A percentile compares a stretch with the other conserved stretches of the same genome.
phyloP scores from a whole-genome alignment of 1,284 basidiomycete species.

The Butyriboletus appendiculatus region DNA sequence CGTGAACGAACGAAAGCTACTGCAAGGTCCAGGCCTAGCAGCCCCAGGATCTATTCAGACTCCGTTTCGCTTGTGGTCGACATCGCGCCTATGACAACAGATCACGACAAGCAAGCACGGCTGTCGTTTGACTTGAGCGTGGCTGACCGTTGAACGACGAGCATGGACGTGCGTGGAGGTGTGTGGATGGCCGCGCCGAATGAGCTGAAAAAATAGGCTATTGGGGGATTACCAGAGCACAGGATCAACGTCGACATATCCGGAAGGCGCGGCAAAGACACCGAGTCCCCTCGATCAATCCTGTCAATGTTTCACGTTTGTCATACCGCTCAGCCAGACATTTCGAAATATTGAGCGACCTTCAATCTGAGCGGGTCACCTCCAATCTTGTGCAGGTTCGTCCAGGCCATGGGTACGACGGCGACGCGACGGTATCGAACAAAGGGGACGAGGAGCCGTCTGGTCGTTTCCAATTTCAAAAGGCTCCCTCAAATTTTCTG shows the following conservation, averaged over 20 bases:
- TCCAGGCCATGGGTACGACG: too few species aligned
- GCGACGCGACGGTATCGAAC: neutral
- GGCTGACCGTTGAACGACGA: too few species aligned
- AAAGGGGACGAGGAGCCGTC: conserved; percentile 1
- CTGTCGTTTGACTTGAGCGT: neutral
- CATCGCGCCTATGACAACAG: neutral
- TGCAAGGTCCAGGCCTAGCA: too few species aligned
- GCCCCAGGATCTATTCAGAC: neutral
- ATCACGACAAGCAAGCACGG: neutral
- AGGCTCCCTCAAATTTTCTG: conserved; percentile 26
- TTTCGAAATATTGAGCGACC: too few species aligned
- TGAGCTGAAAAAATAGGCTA: conserved; percentile 25
- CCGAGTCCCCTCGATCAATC: conserved; percentile 35
- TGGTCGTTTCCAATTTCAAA: conserved; percentile 34
- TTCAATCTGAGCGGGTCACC: too few species aligned
- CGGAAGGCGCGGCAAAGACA: conserved; percentile 28
- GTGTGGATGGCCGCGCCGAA: too few species aligned
- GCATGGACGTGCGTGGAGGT: too few species aligned
- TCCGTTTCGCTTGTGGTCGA: conserved; percentile 2
- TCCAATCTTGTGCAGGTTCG: too few species aligned
- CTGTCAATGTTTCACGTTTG: conserved; percentile 39
- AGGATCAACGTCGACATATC: conserved; percentile 34
- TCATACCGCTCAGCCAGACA: conserved; percentile 21
- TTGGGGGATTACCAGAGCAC: conserved; percentile 23
- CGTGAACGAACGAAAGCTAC: too few species aligned